Evolutionary conservation across 805 yeast species (phyloP), one percentile per base, ranked within the genome.

Genomic region (Vanderwaltozyma verrucispora): DNA sequence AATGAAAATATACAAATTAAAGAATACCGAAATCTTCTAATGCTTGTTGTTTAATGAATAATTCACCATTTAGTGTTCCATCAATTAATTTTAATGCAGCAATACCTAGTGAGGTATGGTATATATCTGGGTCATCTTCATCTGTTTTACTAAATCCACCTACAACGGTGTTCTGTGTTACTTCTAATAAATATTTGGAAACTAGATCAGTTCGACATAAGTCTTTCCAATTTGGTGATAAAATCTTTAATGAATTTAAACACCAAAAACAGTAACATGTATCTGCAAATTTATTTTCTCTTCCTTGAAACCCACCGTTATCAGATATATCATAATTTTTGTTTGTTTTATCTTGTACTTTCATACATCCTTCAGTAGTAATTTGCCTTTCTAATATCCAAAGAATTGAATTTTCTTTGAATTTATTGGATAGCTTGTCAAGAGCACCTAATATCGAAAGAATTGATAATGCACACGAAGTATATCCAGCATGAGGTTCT

Each of bases 181-280:
- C 54, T 0, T 61, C 45, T 11, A 80, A 43, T 16, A 86, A 55
- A 48, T 68, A 85, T 3, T 53, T 43, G 3, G 49, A 44, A 1
- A 70, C 67, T 5, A 51, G 52, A 0, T 54, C 51, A 1, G 38
- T 43, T 6, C 40, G 37, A 23, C 41, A 38, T 8, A 49, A 20
- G 3, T 21, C 18, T 32, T 40, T 37, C 46, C 46, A 49, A 5
- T 47, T 43, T 0, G 45, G 39, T 1, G 54, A 55, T 18, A 84
- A 48, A 12, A 80, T 47, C 1, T 52, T 47, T 43, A 85, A 60
- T 4, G 84, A 64, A 2, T 74, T 88, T 13, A 75, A 49, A 32
- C 75, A 72, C 96, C 96, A 87, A 68, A 86, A 87, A 6, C 80
- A 72, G 52, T 87, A 87, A 62, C 96, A 87, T 0, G 94, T 80